Base-by-base conservation (phyloP, 345 rosid species). In the Salix brachista region DNA sequence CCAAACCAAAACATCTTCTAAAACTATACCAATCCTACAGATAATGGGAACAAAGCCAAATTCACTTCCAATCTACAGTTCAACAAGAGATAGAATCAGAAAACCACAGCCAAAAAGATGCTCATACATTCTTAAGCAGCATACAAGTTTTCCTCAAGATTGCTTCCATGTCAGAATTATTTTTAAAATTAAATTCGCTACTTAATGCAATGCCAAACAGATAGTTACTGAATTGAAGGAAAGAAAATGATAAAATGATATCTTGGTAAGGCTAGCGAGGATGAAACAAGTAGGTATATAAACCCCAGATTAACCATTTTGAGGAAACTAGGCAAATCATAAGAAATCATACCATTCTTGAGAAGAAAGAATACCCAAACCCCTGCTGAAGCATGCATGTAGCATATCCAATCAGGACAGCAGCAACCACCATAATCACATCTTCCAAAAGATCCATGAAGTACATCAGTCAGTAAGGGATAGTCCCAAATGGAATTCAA, bases 331-430 rank as follows among this genome's bases (percentile, higher is more conserved):
- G 41, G 73, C 26, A 77, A 64, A 58, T 39, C 13, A 56, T 2
- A 36, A 44, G 16, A n/a, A 39, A 39, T 58, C 37, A 19, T 85
- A 92, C 98, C 88, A 75, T 87, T 79, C 83, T 89, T 6, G 85
- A 74, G 82, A 78, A 78, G 83, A 82, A 86, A 50, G 93, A 87
- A 79, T 87, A 65, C 65, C 93, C 95, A 56, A 88, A 89, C 72
- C 98, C 98, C 61, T 86, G 92, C 75, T 91, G 95, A 77, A 94
- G 91, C 78, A 92, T 74, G 90, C 97, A 91, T 39, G 90, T 83
- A 41, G 84, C 84, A 74, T 94, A 94, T 78, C 97, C 97, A 76
- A 85, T 78, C 80, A 92, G 48, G 80, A 91, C 87, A 21, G 97
- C 96, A 66, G 93, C 96, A 70, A 90, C 67, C 77, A 91, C 93